Percentiles rank a stretch among this genome's conserved stretches.
These are phyloP conservation scores for Rosa multiflora DNA, from an alignment of 306 rosid species.

Conservation along the genomic window DNA sequence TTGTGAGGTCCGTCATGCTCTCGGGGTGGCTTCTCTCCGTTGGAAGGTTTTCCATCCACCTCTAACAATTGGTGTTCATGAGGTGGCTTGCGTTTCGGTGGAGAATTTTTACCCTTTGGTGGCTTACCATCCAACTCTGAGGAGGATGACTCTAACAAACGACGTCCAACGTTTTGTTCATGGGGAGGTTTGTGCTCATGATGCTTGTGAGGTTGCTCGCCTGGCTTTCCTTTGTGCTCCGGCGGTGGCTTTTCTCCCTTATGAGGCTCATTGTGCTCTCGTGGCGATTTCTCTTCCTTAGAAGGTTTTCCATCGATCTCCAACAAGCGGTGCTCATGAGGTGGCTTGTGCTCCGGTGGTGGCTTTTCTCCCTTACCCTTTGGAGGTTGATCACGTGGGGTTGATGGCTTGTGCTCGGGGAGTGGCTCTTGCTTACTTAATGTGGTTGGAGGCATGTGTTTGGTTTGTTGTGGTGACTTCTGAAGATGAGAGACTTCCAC, in stretches of 20 bases:
- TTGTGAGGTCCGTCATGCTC: not conserved
- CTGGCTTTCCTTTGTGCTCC: not conserved
- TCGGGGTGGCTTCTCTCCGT: conserved; percentile 6
- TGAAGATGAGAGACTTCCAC: not conserved
- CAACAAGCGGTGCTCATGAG: not conserved
- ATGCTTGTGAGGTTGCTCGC: not conserved
- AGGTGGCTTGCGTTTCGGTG: conserved; percentile 1
- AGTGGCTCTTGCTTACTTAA: not conserved
- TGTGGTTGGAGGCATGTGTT: not conserved
- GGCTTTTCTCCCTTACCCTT: not conserved
- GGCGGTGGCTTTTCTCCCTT: conserved; percentile 15
- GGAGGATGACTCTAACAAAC: not conserved
- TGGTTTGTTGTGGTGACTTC: not conserved
- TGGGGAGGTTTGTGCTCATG: conserved; percentile 5
- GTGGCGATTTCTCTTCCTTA: not conserved
- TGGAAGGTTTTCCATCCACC: not conserved
- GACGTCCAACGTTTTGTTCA: not conserved
- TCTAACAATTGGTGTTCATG: not conserved
- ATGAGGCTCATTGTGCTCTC: not conserved
- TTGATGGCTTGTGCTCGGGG: conserved; percentile 1
- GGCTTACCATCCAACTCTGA: not conserved
- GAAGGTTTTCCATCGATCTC: not conserved
- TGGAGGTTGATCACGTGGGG: conserved; percentile 5
- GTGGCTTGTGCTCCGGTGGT: conserved; percentile 1
- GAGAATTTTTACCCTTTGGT: conserved; percentile 10